Base-by-base conservation (phyloP, 139 green algal genomes). In the Limnomonas spitsbergensis region DNA sequence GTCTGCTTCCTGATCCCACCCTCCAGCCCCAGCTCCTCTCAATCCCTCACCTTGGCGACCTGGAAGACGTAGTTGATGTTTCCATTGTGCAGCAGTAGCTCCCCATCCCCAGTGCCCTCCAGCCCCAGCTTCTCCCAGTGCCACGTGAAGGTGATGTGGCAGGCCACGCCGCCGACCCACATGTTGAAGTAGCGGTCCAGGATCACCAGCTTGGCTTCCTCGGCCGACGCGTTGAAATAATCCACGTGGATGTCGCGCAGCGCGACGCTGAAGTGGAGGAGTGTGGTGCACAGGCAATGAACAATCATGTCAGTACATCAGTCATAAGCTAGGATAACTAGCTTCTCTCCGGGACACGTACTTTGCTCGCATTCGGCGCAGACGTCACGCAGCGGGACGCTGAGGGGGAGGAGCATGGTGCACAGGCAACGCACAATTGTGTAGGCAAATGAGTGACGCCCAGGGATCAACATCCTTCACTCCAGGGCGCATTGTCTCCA, bases 41-140 rank as follows among this genome's bases (percentile, higher is more conserved):
- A n/a, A n/a, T n/a, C n/a, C n/a, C 26, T 2, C 47, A 61, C 73
- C 53, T 78, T 78, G n/a, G 29, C 67, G 37, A 79, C 7, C 27
- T 79, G 35, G 35, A 70, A 85, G n/a, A 81, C 80, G 42, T 74
- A 84, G 56, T 84, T 67, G n/a, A 87, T 87, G 34, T 40, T 75
- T 56, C 82, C 82, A 26, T 79, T 79, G 4, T 47, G 32, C 38
- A 87, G 71, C 37, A 81, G 38, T 61, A 87, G 75, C 78, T 84
- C 82, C 26, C 78, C 82, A 27, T 82, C 53, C 0, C 82, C 82
- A 14, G 36, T 84, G 36, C 82, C 82, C 3, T n/a, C 74, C 4
- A 79, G 31, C 34, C 74, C 78, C 40, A 53, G 74, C 61, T 84
- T 84, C 40, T 66, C 56, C 82, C 82, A 87, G 52, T 79, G 82